These are phyloP conservation scores for Protomyces inouyei DNA, from an alignment of 1,139 yeast species.

Conservation along the genomic window DNA sequence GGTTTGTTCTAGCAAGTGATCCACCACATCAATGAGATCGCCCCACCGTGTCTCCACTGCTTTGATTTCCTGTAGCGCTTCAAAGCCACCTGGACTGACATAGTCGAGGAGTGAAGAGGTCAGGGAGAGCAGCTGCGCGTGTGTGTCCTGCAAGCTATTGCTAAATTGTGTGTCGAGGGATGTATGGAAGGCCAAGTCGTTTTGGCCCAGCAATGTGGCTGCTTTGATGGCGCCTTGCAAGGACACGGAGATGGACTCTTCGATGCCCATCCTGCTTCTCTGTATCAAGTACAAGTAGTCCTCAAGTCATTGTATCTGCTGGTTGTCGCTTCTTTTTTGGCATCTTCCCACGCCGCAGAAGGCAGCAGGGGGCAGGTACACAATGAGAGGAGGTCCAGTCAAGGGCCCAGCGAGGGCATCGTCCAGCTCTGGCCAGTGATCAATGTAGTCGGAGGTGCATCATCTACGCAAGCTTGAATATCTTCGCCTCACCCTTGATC, in stretches of 20 bases:
- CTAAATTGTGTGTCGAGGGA: slow-evolving; percentile 58
- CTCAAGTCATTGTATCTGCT: too few relatives aligned
- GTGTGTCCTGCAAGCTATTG: slow-evolving; percentile 44
- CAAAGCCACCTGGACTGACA: slow-evolving; percentile 26
- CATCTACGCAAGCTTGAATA: too few relatives aligned
- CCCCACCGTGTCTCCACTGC: slow-evolving; percentile 55
- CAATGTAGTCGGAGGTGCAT: too few relatives aligned
- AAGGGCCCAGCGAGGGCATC: too few relatives aligned
- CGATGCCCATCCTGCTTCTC: background rate
- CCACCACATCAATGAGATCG: slow-evolving; percentile 57
- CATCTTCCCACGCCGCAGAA: background rate
- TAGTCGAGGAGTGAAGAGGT: slow-evolving; percentile 52
- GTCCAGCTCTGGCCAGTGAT: too few relatives aligned
- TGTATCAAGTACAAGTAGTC: background rate
- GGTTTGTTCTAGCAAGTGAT: slow-evolving; percentile 61
- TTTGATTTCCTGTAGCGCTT: slow-evolving; percentile 42
- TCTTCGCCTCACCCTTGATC: too few relatives aligned
- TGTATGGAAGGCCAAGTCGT: slow-evolving; percentile 70
- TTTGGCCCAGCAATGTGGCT: slow-evolving; percentile 67
- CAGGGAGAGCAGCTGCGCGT: slow-evolving; percentile 48
- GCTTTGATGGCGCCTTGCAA: slow-evolving; percentile 43
- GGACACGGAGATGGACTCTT: slow-evolving; percentile 8
- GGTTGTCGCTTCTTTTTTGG: background rate
- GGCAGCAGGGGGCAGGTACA: background rate
- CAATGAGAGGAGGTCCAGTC: too few relatives aligned